Conservation (phyloP, 2,329 filamentous ascomycete species). For the Nothomitra cinnamomea region DNA sequence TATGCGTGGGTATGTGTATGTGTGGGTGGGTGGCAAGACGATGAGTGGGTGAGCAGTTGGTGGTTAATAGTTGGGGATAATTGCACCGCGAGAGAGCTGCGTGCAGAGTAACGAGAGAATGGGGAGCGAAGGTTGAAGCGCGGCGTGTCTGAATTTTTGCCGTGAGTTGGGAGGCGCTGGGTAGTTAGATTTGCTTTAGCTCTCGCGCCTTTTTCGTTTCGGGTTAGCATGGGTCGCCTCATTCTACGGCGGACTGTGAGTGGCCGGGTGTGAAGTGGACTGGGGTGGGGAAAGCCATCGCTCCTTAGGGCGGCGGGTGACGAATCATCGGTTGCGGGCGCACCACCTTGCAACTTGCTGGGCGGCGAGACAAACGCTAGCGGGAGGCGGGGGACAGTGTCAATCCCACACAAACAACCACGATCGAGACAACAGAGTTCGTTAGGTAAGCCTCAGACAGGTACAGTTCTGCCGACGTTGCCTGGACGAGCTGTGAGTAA, state of each 20-base stretch:
- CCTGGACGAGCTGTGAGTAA: too few relatives aligned
- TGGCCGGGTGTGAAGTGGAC: neutral
- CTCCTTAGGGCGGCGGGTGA: too few relatives aligned
- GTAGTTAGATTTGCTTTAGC: neutral
- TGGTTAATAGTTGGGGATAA: neutral
- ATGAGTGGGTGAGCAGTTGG: neutral
- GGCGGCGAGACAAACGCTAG: too few relatives aligned
- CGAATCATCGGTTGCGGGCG: too few relatives aligned
- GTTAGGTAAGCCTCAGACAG: too few relatives aligned
- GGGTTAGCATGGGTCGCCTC: neutral
- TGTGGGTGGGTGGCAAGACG: neutral
- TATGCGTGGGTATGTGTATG: neutral
- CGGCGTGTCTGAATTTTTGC: neutral
- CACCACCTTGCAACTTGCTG: too few relatives aligned
- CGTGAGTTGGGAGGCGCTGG: neutral
- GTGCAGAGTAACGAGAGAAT: neutral
- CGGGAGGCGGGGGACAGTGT: too few relatives aligned
- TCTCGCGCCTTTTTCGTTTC: too few relatives aligned
- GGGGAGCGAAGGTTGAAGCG: neutral
- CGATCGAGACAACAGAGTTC: too few relatives aligned
- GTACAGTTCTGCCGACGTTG: too few relatives aligned
- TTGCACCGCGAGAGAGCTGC: neutral
- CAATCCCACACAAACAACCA: too few relatives aligned
- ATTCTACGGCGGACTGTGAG: neutral
- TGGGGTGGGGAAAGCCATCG: neutral